Evolutionary conservation across 768 basidiomycete genomes (phyloP).

Genomic region (Russula sp.): DNA sequence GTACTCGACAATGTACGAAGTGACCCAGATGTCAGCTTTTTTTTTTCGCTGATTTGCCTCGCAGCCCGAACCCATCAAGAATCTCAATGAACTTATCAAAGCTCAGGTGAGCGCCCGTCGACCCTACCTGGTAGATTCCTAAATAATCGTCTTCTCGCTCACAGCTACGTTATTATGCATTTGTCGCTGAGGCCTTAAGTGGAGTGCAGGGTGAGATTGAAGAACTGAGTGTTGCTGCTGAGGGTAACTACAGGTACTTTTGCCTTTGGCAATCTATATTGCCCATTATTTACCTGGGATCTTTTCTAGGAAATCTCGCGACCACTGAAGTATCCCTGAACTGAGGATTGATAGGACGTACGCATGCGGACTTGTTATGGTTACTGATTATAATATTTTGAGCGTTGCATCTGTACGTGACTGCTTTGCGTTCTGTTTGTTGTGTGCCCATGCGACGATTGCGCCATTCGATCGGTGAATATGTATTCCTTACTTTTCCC

Average conservation of each 20-base stretch:
- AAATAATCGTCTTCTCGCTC: background rate
- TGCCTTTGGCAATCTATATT: background rate
- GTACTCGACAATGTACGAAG: slow-evolving; percentile 89
- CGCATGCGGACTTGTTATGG: slow-evolving; percentile 17
- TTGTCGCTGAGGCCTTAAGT: slow-evolving; percentile 78
- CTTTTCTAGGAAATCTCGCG: slow-evolving; percentile 74
- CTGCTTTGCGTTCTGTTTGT: slow-evolving; percentile 19
- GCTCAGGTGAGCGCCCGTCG: slow-evolving; percentile 57
- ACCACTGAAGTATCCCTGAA: slow-evolving; percentile 66
- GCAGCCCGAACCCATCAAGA: slow-evolving; percentile 94
- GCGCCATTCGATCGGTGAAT: slow-evolving; percentile 15
- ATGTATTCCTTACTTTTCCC: slow-evolving; percentile 18
- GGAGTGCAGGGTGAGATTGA: slow-evolving; percentile 88
- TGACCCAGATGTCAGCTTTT: background rate
- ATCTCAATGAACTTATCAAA: slow-evolving; percentile 87
- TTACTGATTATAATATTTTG: slow-evolving; percentile 21
- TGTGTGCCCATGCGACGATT: slow-evolving; percentile 14
- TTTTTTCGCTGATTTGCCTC: slow-evolving; percentile 6
- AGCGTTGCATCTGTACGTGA: slow-evolving; percentile 23
- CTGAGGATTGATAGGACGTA: slow-evolving; percentile 11
- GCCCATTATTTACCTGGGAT: slow-evolving; percentile 6
- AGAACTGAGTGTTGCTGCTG: slow-evolving; percentile 87
- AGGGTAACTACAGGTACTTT: slow-evolving; percentile 85
- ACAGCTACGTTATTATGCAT: slow-evolving; percentile 67
- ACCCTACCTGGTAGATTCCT: background rate